Evolutionary conservation across 805 yeast species (phyloP).

Genomic region (Hanseniaspora pseudoguilliermondii): DNA sequence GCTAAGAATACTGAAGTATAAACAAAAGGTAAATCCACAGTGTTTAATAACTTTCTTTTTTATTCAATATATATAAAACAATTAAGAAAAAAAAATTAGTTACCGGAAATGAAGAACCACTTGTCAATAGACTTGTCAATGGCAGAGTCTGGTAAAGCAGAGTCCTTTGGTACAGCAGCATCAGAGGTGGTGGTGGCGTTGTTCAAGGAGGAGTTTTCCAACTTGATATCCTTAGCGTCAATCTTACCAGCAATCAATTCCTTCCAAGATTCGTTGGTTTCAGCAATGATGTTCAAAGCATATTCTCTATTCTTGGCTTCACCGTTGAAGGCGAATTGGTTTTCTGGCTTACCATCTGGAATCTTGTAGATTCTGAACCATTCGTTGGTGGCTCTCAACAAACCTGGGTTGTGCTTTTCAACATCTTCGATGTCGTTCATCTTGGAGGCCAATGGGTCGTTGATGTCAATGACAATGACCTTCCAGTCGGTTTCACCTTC

Average conservation of each 20-base stretch:
- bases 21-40: no score
- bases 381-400: slow-evolving; percentile 84
- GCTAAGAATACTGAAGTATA: slow-evolving; percentile 34
- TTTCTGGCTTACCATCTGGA: slow-evolving; percentile 96
- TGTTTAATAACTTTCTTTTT: no score
- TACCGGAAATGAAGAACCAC: slow-evolving; percentile 95
- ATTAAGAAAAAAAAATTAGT: slow-evolving; percentile 26
- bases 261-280: slow-evolving; percentile 78
- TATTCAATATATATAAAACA: slow-evolving; percentile 13
- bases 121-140: slow-evolving; percentile 93
- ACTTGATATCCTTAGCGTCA: slow-evolving; percentile 52
- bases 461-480: slow-evolving; percentile 73
- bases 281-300: slow-evolving; percentile 72
- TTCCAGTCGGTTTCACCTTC: slow-evolving; percentile 89
- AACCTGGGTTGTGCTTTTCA: slow-evolving; percentile 77
- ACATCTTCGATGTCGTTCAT: slow-evolving; percentile 86
- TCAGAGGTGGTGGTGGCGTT: slow-evolving; percentile 43
- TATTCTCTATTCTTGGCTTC: slow-evolving; percentile 77
- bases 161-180: slow-evolving; percentile 53
- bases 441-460: slow-evolving; percentile 81
- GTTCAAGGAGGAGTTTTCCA: slow-evolving; percentile 63
- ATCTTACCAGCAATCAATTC: slow-evolving; percentile 53
- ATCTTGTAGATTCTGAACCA: slow-evolving; percentile 98
- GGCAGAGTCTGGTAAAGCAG: slow-evolving; percentile 73
- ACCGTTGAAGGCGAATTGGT: slow-evolving; percentile 93